Evolutionary conservation across 805 yeast genomes (phyloP), one percentile per base, ranked within the genome.

Genomic region (Lipomyces yamanashiensis): DNA sequence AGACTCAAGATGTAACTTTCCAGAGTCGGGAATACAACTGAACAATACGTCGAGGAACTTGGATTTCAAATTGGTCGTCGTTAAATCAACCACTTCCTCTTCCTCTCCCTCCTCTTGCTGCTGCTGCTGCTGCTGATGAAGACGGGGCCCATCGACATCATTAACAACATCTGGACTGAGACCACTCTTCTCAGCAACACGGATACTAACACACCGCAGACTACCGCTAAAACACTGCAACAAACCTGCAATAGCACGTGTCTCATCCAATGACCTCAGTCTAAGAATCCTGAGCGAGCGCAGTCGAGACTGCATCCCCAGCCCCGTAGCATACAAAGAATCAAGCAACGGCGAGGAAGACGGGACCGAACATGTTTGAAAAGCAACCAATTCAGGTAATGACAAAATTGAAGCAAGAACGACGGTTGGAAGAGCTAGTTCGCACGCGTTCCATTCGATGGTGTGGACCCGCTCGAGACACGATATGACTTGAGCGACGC

Each of bases 321-420:
- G 28, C 28, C 28, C 28, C 5, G 28, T 28, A 28, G 28, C 28
- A 28, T 28, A 28, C 28, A 28, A 5, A 28, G 28, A 28, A 28
- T 28, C 28, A 28, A 28, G 43, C 28, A 23, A 13, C 28, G 48
- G 39, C 47, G 36, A 3, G 15, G 43, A 12, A 12, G 39, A n/a
- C 28, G 67, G 67, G 13, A 64, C 56, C 4, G 67, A 64, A 34
- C 67, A 64, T 4, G 57, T 56, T 41, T 64, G 67, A 23, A 64
- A 47, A 21, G 39, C 48, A 10, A 36, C 34, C 19, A 64, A 33
- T 19, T 23, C 17, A 6, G 63, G 63, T 19, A 59, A 44, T n/a
- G 33, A 19, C 21, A 64, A 45, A 15, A 59, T 58, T 15, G 52
- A 44, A 9, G 44, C 33, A 15, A 60, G 55, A n/a, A 64, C n/a